phyloP scores from a whole-genome alignment of 192 early-diverging fungal genomes.

The Coemansia sp. region DNA sequence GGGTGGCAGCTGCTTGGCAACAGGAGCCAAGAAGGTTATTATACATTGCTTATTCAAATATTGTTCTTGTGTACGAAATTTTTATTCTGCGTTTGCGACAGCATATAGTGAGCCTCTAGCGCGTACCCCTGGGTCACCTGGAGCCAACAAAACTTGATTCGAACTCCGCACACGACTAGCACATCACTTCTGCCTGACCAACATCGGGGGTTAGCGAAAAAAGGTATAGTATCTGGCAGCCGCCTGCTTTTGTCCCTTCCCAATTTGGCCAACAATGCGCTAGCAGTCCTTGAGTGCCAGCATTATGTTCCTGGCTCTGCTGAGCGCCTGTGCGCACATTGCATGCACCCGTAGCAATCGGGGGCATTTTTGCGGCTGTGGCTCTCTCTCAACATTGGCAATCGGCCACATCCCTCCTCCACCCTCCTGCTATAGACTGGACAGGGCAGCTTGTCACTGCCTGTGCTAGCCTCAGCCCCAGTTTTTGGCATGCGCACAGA shows the following conservation, averaged over 20 bases:
- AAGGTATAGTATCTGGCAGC: conserved; percentile 4
- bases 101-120: not conserved
- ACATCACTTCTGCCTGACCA: not conserved
- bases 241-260: not conserved
- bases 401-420: not conserved
- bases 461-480: not conserved
- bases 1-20: not conserved
- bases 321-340: conserved; percentile 5
- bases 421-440: not conserved
- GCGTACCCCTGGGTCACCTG: not conserved
- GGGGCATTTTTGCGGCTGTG: not conserved
- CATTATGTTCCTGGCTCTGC: conserved; percentile 4
- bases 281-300: not conserved
- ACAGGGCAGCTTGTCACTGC: not conserved
- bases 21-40: not conserved
- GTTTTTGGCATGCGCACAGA: not conserved
- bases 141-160: not conserved
- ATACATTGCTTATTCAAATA: not conserved
- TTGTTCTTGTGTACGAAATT: not conserved
- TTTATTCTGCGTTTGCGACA: not conserved
- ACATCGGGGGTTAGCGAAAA: not conserved
- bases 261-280: conserved; percentile 1
- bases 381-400: not conserved
- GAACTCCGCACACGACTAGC: not conserved
- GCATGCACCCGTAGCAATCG: not conserved